Percentiles rank a stretch among this genome's conserved stretches.
These are phyloP conservation scores for Colletotrichum orchidophilum DNA, from an alignment of 2,329 filamentous ascomycete genomes.

Conservation along the genomic window DNA sequence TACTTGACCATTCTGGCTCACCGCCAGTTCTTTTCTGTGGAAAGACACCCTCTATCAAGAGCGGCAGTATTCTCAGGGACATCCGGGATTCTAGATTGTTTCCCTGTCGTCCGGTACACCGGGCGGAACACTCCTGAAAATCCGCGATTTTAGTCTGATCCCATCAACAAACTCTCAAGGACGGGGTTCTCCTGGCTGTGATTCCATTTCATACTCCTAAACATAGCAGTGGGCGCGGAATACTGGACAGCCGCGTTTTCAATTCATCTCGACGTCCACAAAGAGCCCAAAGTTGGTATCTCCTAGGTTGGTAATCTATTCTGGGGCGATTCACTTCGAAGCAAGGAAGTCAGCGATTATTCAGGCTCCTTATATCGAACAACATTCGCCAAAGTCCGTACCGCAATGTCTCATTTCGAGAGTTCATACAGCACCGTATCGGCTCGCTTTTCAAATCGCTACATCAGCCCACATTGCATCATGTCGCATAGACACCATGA, in stretches of 20 bases:
- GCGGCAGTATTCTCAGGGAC: not conserved
- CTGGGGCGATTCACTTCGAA: too few species aligned
- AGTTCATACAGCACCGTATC: not conserved
- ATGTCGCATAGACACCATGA: not conserved
- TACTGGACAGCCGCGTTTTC: not conserved
- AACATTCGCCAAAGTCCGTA: not conserved
- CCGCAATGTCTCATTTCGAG: not conserved
- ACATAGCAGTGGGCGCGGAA: not conserved
- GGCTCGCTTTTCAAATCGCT: not conserved
- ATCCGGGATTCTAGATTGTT: not conserved
- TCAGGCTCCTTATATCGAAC: not conserved
- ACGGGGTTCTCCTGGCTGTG: not conserved
- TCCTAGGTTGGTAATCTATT: not conserved
- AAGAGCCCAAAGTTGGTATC: not conserved
- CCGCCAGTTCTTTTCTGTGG: not conserved
- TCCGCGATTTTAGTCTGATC: not conserved
- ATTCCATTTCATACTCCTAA: not conserved
- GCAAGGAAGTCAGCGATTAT: too few species aligned
- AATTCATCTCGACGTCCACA: not conserved
- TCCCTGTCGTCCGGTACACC: not conserved
- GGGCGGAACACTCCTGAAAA: not conserved
- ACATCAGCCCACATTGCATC: not conserved
- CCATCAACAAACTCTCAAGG: not conserved
- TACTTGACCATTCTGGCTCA: not conserved
- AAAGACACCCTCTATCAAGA: not conserved